A percentile compares a stretch with the other conserved stretches of the same genome.
phyloP scores from a whole-genome alignment of 73 alveolate species.

The Uronychia setigera region DNA sequence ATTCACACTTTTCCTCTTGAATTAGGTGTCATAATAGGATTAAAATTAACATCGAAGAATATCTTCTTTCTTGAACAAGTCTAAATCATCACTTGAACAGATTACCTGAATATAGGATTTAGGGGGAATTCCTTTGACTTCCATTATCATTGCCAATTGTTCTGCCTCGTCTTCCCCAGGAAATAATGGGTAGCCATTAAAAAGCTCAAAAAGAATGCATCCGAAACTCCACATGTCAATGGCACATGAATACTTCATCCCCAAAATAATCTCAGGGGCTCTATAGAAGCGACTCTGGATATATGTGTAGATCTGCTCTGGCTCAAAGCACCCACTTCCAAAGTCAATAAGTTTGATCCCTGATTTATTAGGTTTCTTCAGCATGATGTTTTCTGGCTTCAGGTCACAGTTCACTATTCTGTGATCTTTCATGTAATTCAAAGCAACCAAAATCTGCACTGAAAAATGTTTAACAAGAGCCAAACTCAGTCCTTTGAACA shows the following conservation, averaged over 20 bases:
- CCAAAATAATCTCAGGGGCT: constrained; percentile 88
- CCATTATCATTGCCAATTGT: constrained; percentile 68
- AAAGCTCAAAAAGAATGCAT: constrained; percentile 80
- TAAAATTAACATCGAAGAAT: constrained; percentile 54
- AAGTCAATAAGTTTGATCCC: constrained; percentile 88
- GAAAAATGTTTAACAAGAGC: constrained; percentile 58
- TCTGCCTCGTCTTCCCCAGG: constrained; percentile 83
- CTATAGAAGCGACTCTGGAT: constrained; percentile 85
- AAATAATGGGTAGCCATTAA: constrained; percentile 76
- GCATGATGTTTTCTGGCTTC: constrained; percentile 91
- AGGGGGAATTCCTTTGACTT: constrained; percentile 72
- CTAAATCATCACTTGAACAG: too few species aligned
- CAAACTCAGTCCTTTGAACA: constrained; percentile 34
- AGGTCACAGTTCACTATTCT: constrained; percentile 90
- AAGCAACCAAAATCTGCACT: constrained; percentile 69
- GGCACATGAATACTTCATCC: constrained; percentile 79
- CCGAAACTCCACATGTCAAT: constrained; percentile 92
- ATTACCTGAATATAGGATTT: too few species aligned
- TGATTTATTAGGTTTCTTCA: constrained; percentile 64
- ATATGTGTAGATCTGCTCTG: constrained; percentile 72
- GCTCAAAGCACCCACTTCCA: constrained; percentile 84
- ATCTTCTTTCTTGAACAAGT: constrained; percentile 51
- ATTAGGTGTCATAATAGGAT: constrained; percentile 48
- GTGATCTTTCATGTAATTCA: constrained; percentile 68
- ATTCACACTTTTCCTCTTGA: constrained; percentile 47